Evolutionary conservation across 768 basidiomycete species (phyloP).

Genomic region (Mycena epipterygia): DNA sequence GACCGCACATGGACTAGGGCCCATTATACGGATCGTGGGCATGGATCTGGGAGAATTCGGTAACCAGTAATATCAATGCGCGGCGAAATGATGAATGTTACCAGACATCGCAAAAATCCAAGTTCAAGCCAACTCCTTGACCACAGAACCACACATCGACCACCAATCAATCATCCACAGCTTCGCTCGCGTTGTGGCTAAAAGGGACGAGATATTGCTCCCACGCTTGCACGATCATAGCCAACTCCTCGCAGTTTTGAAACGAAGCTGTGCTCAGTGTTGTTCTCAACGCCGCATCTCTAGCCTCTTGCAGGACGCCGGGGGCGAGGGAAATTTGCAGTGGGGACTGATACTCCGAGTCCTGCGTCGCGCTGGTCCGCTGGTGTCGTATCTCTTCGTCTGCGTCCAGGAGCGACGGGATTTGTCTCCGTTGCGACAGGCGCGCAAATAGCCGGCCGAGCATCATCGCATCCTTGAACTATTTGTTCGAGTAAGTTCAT

Average conservation of each 20-base stretch:
- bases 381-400: constrained; percentile 62
- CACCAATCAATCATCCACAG: constrained; percentile 24
- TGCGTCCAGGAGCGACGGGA: constrained; percentile 57
- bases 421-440: constrained; percentile 53
- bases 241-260: constrained; percentile 7
- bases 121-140: neutral
- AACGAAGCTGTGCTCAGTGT: constrained; percentile 19
- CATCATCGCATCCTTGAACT: constrained; percentile 52
- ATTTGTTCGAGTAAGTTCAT: neutral
- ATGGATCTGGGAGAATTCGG: too few species aligned
- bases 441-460: constrained; percentile 61
- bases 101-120: too few species aligned
- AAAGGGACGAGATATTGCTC: constrained; percentile 25
- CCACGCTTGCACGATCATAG: constrained; percentile 18
- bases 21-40: too few species aligned
- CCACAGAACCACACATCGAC: constrained; percentile 10
- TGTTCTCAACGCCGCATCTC: constrained; percentile 19
- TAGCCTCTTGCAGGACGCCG: constrained; percentile 8
- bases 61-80: too few species aligned
- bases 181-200: neutral
- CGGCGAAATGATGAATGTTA: too few species aligned
- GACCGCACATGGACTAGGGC: too few species aligned
- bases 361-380: constrained; percentile 40
- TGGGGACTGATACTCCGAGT: constrained; percentile 23
- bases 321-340: constrained; percentile 9